These are phyloP conservation scores for Alternaria ventricosa DNA, from an alignment of 2,329 filamentous ascomycete genomes.

Conservation along the genomic window DNA sequence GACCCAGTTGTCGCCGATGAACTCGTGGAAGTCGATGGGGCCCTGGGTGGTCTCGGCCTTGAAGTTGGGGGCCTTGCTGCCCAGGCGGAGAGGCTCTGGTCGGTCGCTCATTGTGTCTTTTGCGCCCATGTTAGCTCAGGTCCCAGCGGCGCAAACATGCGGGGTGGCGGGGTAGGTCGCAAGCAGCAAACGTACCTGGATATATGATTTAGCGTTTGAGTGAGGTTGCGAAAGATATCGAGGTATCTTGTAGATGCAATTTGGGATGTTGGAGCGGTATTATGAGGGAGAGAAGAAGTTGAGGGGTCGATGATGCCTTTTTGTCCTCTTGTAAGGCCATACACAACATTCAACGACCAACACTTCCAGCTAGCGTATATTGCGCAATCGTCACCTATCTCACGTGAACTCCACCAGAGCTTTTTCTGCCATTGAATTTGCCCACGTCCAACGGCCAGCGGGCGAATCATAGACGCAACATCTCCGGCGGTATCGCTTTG, in stretches of 20 bases:
- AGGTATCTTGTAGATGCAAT: background rate
- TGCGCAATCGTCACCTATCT: constrained; percentile 42
- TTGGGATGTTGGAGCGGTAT: background rate
- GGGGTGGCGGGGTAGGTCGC: constrained; percentile 37
- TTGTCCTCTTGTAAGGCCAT: constrained; percentile 30
- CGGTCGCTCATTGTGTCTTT: constrained; percentile 39
- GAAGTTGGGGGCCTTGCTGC: constrained; percentile 72
- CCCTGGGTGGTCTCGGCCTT: constrained; percentile 70
- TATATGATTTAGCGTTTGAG: background rate
- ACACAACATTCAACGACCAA: constrained; percentile 11
- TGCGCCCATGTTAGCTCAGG: constrained; percentile 19
- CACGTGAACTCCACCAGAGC: constrained; percentile 21
- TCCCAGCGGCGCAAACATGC: constrained; percentile 32
- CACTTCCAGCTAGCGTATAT: constrained; percentile 41
- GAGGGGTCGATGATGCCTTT: constrained; percentile 22
- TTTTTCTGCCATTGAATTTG: constrained; percentile 33
- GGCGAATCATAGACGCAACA: constrained; percentile 28
- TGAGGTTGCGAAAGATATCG: background rate
- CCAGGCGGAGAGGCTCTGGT: constrained; percentile 64
- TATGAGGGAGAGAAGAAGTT: background rate
- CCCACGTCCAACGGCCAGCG: constrained; percentile 15
- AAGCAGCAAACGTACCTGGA: constrained; percentile 14
- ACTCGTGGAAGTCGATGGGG: constrained; percentile 73
- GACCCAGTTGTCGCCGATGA: constrained; percentile 73
- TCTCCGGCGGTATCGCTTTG: constrained; percentile 28